Evolutionary conservation across 805 yeast species (phyloP), one percentile per base, ranked within the genome.

Genomic region (Wickerhamiella australiensis): DNA sequence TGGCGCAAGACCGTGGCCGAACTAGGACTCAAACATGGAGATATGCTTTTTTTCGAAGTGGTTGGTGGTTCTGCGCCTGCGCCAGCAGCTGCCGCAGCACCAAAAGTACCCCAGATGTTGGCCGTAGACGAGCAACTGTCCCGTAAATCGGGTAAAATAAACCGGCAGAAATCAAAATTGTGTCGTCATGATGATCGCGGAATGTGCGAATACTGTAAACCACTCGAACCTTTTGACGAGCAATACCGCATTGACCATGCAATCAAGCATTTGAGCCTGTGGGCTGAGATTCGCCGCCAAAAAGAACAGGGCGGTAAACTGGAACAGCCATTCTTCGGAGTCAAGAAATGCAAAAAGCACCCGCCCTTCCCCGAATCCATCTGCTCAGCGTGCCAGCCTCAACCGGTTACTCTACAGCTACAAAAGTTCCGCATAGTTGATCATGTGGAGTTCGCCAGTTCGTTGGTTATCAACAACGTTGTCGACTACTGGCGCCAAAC

Each of bases 161-260:
- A 72, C 25, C 73, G 98, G 29, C 65, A 69, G 33, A 73, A 70
- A 54, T 76, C 85, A 1, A 52, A 59, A 20, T 68, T 87, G 53
- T 90, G 98, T 65, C 76, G 80, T 52, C 98, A 92, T 63, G 83
- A 90, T 2, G 90, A 80, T 35, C 82, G 81, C 58, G 99, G 97
- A 1, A 92, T 92, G 97, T 92, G 98, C 65, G 98, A 92, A 61
- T 86, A 87, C 62, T 92, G 97, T 64, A 79, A 94, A 29, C 96
- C 97, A 0, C 68, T 92, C 47, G 96, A 95, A 31, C 97, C 98
- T 2, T 92, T 90, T 85, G 96, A 92, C 64, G 74, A 73, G 54
- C 76, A 73, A 20, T 90, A 87, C 62, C 80, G 80, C 55, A 76
- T 76, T 45, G 81, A 79, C 54, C 71, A 87, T 54, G 79, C 76